Evolutionary conservation across 805 yeast species (phyloP), one percentile per base, ranked within the genome.

Genomic region (Kodamaea sagamina): DNA sequence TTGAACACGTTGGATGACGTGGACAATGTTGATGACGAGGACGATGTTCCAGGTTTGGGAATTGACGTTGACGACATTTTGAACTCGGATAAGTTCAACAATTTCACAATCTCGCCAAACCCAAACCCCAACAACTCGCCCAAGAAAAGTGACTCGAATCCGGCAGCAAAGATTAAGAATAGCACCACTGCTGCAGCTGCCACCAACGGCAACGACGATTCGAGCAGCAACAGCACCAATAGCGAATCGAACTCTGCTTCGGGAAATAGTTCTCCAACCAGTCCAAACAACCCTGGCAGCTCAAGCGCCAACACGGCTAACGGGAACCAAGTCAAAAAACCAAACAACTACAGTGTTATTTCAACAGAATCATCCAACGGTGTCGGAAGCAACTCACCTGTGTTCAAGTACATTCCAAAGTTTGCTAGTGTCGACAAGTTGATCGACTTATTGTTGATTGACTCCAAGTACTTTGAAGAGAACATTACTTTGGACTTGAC

Each of bases 391-490:
- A 32, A 32, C 22, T 32, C 43, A 17, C 38, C 38, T 11, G 38
- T 35, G 6, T 35, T 35, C 38, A 40, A 40, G 34, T 49, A 35
- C 63, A 60, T 68, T 26, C 74, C 74, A 3, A 65, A 67, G 39
- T 63, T 55, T 52, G 93, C 93, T 1, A 75, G 86, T 1, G 63
- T 88, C 44, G 93, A 87, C 34, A 80, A 81, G 52, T 72, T 92
- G 52, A 73, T 89, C 42, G 97, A 92, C 61, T 73, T 90, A 16
- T 64, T 92, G 40, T 89, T 92, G 4, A 55, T 72, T 78, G 59
- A 92, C 86, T 15, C 83, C 77, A 29, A 77, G 76, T 52, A 80
- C 77, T 43, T 89, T 79, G 65, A 63, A 39, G 63, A 61, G 11
- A 47, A 53, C 9, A 55, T 66, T n/a, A 47, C 53, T 6, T 46